Conservation (phyloP, 495 filamentous ascomycete species). For the Daldinia concentrica region DNA sequence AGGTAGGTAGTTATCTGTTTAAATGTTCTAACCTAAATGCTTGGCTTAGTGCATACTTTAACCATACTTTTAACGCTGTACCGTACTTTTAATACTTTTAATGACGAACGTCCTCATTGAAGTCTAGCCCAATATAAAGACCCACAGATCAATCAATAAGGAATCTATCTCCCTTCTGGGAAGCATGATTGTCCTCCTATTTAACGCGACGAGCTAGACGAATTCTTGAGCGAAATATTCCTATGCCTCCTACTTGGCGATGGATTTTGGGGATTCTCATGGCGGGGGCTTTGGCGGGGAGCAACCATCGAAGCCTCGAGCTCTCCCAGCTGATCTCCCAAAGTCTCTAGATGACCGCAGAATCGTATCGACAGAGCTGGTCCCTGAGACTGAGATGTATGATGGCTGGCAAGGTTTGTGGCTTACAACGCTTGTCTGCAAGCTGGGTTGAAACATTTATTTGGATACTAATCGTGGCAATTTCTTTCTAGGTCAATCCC, state of each 20-base stretch:
- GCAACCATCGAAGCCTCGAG: conserved; percentile 50
- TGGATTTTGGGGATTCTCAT: conserved; percentile 67
- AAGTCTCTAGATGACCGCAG: conserved; percentile 89
- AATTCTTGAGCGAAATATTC: conserved; percentile 38
- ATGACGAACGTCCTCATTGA: conserved; percentile 35
- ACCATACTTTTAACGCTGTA: background rate
- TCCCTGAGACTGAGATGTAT: conserved; percentile 93
- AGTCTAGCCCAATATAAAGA: conserved; percentile 35
- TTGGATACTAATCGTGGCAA: conserved; percentile 37
- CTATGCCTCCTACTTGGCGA: conserved; percentile 51
- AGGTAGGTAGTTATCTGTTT: too few species aligned
- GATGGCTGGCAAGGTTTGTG: conserved; percentile 95
- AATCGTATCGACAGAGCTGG: conserved; percentile 60
- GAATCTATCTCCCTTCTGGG: conserved; percentile 14
- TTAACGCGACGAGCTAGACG: conserved; percentile 30
- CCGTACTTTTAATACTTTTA: conserved; percentile 11
- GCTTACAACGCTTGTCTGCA: conserved; percentile 9
- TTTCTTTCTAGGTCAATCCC: conserved; percentile 78
- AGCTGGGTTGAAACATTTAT: background rate
- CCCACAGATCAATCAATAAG: conserved; percentile 28
- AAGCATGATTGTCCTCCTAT: conserved; percentile 36
- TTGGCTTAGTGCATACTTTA: conserved; percentile 21
- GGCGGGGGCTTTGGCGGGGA: conserved; percentile 58
- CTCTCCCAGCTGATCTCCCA: conserved; percentile 86
- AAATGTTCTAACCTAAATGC: conserved; percentile 11